Conservation (phyloP, 2,329 filamentous ascomycete species). For the Didymella keratinophila region DNA sequence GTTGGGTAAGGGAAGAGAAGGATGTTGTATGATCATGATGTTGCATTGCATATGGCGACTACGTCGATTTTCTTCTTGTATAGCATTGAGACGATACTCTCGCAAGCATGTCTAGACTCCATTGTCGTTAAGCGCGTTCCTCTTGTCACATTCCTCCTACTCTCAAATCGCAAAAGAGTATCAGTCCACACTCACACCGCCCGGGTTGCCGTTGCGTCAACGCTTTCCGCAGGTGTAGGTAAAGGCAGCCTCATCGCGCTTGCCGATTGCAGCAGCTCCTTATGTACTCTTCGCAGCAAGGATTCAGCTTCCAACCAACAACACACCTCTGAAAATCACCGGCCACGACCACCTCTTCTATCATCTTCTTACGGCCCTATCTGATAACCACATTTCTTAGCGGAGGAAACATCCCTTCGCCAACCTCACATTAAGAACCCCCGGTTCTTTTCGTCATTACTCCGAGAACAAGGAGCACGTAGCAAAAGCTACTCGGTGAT, state of each 20-base stretch:
- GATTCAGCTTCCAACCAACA: neutral
- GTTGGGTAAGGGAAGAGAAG: no score
- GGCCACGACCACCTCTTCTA: neutral
- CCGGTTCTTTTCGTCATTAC: neutral
- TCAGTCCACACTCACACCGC: neutral
- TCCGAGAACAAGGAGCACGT: neutral
- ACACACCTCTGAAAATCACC: neutral
- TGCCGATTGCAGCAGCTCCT: neutral
- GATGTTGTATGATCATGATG: constrained; percentile 2
- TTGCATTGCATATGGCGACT: constrained; percentile 5
- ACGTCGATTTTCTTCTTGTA: neutral
- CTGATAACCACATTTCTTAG: neutral
- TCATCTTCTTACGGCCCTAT: neutral
- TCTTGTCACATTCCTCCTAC: neutral
- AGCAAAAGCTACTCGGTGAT: neutral
- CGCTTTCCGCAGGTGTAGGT: neutral
- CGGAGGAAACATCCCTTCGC: neutral
- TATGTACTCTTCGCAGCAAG: neutral
- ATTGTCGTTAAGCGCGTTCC: neutral
- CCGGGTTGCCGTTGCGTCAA: neutral
- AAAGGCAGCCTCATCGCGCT: constrained; percentile 3
- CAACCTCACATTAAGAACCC: neutral
- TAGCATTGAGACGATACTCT: neutral
- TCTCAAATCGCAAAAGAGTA: neutral
- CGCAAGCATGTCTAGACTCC: neutral